Evolutionary conservation across 495 filamentous ascomycete genomes (phyloP).

Genomic region (Hypoxylon trugodes): DNA sequence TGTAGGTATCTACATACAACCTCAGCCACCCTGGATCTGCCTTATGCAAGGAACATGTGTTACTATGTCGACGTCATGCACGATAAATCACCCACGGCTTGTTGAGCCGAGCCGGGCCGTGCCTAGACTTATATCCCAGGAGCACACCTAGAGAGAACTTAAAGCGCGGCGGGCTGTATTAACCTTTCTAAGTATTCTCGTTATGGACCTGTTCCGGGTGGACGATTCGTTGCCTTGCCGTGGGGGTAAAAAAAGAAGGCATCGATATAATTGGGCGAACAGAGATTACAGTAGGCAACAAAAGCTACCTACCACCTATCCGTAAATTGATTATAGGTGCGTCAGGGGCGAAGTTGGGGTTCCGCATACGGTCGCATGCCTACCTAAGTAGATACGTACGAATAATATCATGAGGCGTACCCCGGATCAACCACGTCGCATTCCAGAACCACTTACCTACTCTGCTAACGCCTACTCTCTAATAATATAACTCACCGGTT

Average conservation of each 20-base stretch:
- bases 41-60: slow-evolving; percentile 31
- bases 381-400: slow-evolving; percentile 2
- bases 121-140: not conserved
- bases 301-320: too few relatives aligned
- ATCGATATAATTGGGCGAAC: too few relatives aligned
- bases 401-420: slow-evolving; percentile 6
- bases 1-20: too few relatives aligned
- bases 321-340: not conserved
- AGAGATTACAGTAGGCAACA: too few relatives aligned
- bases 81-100: slow-evolving; percentile 10
- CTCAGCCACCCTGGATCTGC: slow-evolving; percentile 32
- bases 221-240: too few relatives aligned
- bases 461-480: slow-evolving; percentile 7
- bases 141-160: too few relatives aligned
- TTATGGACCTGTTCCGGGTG: not conserved
- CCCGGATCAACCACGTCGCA: slow-evolving; percentile 14
- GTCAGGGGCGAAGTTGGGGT: slow-evolving; percentile 8
- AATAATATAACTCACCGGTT: slow-evolving; percentile 29
- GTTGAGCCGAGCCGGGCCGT: not conserved
- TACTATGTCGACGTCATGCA: slow-evolving; percentile 19
- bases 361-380: slow-evolving; percentile 5
- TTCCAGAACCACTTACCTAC: not conserved
- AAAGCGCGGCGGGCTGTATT: too few relatives aligned
- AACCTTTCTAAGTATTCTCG: not conserved
- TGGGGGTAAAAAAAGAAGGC: not conserved